Evolutionary conservation across 140 eudicot species (phyloP).

Genomic region (Artemisia princeps): DNA sequence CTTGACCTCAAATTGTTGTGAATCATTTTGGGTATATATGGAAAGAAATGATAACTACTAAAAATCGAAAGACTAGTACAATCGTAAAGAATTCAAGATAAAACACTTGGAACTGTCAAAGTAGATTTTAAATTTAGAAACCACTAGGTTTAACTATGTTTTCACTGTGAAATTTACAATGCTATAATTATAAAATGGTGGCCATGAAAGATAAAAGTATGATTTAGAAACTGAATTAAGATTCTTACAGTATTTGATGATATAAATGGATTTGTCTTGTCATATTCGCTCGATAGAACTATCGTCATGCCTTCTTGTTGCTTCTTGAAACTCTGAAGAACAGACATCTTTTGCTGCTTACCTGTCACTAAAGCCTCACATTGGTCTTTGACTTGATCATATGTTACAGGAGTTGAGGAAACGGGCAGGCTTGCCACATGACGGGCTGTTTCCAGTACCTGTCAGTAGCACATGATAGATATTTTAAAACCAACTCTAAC

Average conservation of each 20-base stretch:
- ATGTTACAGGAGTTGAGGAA: constrained; percentile 50
- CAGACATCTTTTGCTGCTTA: constrained; percentile 74
- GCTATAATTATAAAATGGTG: neutral
- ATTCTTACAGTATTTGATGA: constrained; percentile 37
- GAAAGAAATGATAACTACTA: constrained; percentile 6
- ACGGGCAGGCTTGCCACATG: constrained; percentile 63
- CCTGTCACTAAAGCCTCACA: constrained; percentile 71
- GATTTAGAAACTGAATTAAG: neutral
- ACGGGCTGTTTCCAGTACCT: constrained; percentile 79
- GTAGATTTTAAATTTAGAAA: neutral
- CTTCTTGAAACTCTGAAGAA: constrained; percentile 56
- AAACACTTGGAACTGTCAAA: constrained; percentile 1
- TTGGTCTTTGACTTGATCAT: constrained; percentile 63
- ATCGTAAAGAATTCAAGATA: neutral
- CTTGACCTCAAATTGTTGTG: neutral
- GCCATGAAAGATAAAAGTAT: neutral
- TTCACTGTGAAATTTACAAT: neutral
- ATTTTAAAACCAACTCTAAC: neutral
- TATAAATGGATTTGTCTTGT: constrained; percentile 19
- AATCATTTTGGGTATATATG: neutral
- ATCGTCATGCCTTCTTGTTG: constrained; percentile 50
- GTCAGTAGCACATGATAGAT: constrained; percentile 4
- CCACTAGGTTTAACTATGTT: neutral
- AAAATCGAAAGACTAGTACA: neutral
- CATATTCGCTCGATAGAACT: constrained; percentile 32